These are phyloP conservation scores for Ganoderma meredithae DNA, from an alignment of 1,284 basidiomycete species.

Conservation along the genomic window DNA sequence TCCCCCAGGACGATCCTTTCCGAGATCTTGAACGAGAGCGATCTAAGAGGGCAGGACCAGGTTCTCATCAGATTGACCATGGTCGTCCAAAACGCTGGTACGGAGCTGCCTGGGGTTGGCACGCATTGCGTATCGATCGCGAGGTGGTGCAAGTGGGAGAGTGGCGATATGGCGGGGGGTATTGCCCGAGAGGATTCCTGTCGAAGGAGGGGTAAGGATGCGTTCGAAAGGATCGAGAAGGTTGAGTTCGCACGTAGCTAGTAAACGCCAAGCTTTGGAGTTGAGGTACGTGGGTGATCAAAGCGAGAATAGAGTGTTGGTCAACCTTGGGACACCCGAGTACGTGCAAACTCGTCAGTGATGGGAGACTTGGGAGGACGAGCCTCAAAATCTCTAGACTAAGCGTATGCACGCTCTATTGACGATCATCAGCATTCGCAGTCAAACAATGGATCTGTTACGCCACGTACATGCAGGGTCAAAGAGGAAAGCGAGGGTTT, in stretches of 20 bases:
- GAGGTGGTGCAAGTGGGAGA: slow-evolving; percentile 57
- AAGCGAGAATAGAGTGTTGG: slow-evolving; percentile 55
- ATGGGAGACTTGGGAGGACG: slow-evolving; percentile 57
- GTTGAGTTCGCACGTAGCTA: slow-evolving; percentile 49
- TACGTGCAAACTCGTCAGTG: slow-evolving; percentile 63
- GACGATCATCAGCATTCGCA: neutral
- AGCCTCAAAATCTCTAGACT: slow-evolving; percentile 57
- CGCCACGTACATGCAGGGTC: slow-evolving; percentile 60
- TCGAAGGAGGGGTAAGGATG: neutral
- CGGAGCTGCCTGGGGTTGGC: slow-evolving; percentile 36
- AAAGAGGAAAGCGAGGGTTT: slow-evolving; percentile 56
- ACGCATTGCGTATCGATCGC: slow-evolving; percentile 58
- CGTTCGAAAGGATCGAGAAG: neutral
- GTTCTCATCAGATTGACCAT: slow-evolving; percentile 45
- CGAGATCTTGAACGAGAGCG: slow-evolving; percentile 58
- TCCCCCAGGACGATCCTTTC: slow-evolving; percentile 50
- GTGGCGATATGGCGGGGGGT: slow-evolving; percentile 42
- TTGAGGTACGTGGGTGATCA: slow-evolving; percentile 54
- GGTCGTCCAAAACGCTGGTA: slow-evolving; percentile 46
- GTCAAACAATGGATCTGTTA: neutral
- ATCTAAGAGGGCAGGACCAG: slow-evolving; percentile 50
- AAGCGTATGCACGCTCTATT: slow-evolving; percentile 61
- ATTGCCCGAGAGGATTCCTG: slow-evolving; percentile 50
- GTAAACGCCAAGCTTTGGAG: slow-evolving; percentile 68
- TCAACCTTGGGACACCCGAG: slow-evolving; percentile 63